Base-by-base conservation (phyloP, 2,329 filamentous ascomycete genomes). In the Triangularia setosa region DNA sequence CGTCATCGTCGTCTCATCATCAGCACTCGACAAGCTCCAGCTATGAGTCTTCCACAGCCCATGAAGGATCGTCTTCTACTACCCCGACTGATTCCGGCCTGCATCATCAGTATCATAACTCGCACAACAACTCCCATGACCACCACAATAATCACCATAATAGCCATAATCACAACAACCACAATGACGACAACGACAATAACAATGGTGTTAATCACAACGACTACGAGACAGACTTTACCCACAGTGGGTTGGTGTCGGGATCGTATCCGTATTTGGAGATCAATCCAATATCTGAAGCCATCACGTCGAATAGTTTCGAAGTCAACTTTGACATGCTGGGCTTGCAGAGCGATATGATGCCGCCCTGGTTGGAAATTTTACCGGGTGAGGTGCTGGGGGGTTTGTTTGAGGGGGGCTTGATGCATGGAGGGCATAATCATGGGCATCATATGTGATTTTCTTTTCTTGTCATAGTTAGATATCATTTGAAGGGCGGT, bases 251-350 rank as follows among this genome's bases (percentile, higher is more conserved):
- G 8, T 52, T 74, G 7, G n/a, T 55, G 7, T 28, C 21, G 9
- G 66, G 65, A 14, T 71, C 70, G 65, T 73, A 59, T 21, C 71
- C 64, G 24, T 72, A 74, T 56, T 72, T 81, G 56, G 77, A 77
- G 4, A 64, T 64, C 2, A 70, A 69, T 8, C 68, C 69, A 0
- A 67, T 73, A 61, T 77, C 79, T 66, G 78, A 83, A 56, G 77
- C 78, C 67, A 89, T 93, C 77, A 87, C 90, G 66, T 91, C 93
- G 68, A 87, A 92, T 73, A 89, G 86, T 65, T 90, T 91, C 67
- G 90, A 93, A 68, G 86, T 94, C 33, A 90, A 93, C 68, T 89
- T 93, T 80, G 86, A 84, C 24, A 79, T 85, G 4, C 77, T 93
- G 18, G 87, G 86, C 0, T 66, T 82, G 44, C 78, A 79, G 1